phyloP scores from a whole-genome alignment of 1,284 basidiomycete species.

The Ceratobasidium sp. region DNA sequence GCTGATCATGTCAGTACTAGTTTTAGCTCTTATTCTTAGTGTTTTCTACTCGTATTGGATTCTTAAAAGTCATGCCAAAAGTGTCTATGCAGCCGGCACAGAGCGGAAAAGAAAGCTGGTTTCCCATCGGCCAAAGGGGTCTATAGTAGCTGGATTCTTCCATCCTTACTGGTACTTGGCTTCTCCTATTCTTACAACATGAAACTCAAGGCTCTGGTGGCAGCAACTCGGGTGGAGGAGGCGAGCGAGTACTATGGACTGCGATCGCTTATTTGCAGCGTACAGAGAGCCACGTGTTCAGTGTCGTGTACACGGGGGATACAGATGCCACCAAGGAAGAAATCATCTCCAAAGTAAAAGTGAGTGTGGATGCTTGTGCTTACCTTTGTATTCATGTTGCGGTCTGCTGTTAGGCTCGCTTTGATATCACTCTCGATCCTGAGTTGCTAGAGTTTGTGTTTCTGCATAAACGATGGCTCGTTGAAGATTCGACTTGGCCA shows the following conservation, averaged over 20 bases:
- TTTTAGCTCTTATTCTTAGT: background rate
- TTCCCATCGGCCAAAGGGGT: conserved; percentile 23
- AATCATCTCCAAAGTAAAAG: conserved; percentile 87
- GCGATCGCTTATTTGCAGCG: conserved; percentile 85
- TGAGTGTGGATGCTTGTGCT: conserved; percentile 56
- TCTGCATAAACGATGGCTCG: conserved; percentile 74
- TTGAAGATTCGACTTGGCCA: conserved; percentile 88
- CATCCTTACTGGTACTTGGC: conserved; percentile 91
- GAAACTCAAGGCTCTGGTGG: background rate
- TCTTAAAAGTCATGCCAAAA: conserved; percentile 20
- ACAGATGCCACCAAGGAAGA: conserved; percentile 80
- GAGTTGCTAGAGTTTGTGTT: conserved; percentile 81
- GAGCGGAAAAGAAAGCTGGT: conserved; percentile 14
- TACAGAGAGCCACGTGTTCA: conserved; percentile 76
- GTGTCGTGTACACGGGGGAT: conserved; percentile 93
- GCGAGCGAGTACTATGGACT: conserved; percentile 96
- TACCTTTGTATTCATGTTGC: background rate
- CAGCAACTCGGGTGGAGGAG: conserved; percentile 97
- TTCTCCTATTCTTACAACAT: background rate
- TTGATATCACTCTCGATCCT: conserved; percentile 81
- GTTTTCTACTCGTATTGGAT: background rate
- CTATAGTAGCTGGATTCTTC: conserved; percentile 82
- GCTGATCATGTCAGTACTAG: background rate
- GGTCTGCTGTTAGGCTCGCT: conserved; percentile 70
- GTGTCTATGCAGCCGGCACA: background rate